Conservation (phyloP, 2,329 filamentous ascomycete species). For the Nemania sp. region DNA sequence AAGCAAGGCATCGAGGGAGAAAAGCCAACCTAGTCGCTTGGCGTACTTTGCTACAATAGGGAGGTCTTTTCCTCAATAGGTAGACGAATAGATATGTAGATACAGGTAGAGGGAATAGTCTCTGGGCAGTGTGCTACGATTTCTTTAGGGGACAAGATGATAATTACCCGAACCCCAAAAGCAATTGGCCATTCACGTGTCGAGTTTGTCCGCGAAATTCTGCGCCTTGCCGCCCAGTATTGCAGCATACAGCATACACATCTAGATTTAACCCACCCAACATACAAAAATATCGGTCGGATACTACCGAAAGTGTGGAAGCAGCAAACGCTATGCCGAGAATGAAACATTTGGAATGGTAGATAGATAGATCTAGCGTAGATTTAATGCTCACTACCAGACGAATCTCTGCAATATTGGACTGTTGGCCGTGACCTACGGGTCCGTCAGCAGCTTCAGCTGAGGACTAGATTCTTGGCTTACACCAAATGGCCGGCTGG, state of each 20-base stretch:
- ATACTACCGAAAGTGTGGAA: slow-evolving; percentile 7
- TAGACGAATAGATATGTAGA: no score
- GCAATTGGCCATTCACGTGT: no score
- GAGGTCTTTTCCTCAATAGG: slow-evolving; percentile 16
- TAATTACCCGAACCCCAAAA: no score
- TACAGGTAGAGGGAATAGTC: no score
- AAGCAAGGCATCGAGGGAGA: not conserved
- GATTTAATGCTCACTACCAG: no score
- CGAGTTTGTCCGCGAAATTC: not conserved
- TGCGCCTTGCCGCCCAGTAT: no score
- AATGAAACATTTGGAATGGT: not conserved
- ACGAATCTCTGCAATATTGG: not conserved
- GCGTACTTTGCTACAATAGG: slow-evolving; percentile 19
- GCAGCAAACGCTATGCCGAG: not conserved
- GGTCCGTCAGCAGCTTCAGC: slow-evolving; percentile 1
- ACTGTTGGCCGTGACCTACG: not conserved
- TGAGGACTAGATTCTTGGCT: slow-evolving; percentile 15
- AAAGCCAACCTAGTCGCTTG: slow-evolving; percentile 9
- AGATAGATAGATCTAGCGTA: not conserved
- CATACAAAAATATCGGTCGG: slow-evolving; percentile 15
- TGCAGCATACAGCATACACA: not conserved
- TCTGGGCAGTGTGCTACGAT: no score
- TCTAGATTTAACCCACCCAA: no score
- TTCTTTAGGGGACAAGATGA: no score
- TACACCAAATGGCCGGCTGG: not conserved